Evolutionary conservation across 768 basidiomycete genomes (phyloP).

Genomic region (Lactifluus volemus): DNA sequence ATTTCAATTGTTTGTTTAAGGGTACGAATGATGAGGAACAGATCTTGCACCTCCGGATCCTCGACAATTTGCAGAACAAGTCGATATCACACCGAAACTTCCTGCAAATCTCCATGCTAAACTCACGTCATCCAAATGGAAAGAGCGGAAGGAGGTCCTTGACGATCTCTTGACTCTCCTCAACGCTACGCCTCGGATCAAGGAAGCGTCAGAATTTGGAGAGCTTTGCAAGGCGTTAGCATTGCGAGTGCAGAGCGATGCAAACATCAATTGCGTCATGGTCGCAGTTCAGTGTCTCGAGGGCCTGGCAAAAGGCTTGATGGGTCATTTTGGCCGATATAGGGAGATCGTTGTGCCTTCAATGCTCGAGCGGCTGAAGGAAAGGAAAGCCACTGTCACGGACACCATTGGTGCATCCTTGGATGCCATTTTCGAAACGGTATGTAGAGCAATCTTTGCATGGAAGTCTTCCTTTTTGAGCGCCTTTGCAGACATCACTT

Average conservation of each 20-base stretch:
- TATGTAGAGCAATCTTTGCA: constrained; percentile 34
- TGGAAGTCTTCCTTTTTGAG: constrained; percentile 9
- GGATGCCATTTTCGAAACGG: constrained; percentile 81
- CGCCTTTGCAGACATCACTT: constrained; percentile 52
- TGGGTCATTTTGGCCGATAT: constrained; percentile 63
- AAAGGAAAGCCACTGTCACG: constrained; percentile 84
- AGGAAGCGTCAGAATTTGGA: constrained; percentile 68
- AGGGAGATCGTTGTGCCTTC: constrained; percentile 62
- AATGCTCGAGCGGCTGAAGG: constrained; percentile 87
- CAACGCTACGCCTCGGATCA: constrained; percentile 62
- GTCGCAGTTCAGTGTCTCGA: constrained; percentile 80
- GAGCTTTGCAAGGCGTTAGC: constrained; percentile 74
- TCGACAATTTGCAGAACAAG: constrained; percentile 68
- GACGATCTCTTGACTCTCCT: constrained; percentile 73
- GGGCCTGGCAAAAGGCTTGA: constrained; percentile 75
- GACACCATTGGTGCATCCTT: constrained; percentile 83
- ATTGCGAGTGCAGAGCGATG: constrained; percentile 73
- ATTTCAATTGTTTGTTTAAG: constrained; percentile 1
- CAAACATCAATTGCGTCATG: constrained; percentile 94
- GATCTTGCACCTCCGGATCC: constrained; percentile 62
- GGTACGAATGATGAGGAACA: constrained; percentile 21
- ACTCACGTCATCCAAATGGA: constrained; percentile 93
- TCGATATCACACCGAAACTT: constrained; percentile 68
- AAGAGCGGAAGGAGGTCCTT: constrained; percentile 87
- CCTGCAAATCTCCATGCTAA: constrained; percentile 64